phyloP scores from a whole-genome alignment of 139 green algal species.

The Monoraphidium neglectum region DNA sequence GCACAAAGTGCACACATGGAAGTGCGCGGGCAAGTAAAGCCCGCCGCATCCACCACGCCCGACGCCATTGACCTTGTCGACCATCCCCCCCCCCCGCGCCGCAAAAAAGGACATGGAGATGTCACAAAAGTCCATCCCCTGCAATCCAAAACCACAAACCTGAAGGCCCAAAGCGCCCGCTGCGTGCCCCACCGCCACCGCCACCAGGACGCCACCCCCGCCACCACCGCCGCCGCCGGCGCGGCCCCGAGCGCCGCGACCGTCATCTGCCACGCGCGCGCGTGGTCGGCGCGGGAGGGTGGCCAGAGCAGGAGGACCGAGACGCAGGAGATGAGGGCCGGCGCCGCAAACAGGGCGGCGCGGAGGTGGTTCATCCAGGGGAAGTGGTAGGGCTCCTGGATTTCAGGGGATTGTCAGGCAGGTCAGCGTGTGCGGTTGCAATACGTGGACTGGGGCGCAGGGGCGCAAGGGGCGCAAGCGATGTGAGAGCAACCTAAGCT shows the following conservation, averaged over 20 bases:
- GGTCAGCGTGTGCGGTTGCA: not conserved
- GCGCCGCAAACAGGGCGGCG: slow-evolving; percentile 33
- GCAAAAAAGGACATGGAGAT: too few species aligned
- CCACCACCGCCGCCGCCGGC: not conserved
- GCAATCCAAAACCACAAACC: slow-evolving; percentile 15
- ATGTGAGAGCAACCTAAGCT: not conserved
- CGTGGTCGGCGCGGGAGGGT: not conserved
- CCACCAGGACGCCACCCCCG: slow-evolving; percentile 17
- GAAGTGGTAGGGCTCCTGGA: slow-evolving; percentile 45
- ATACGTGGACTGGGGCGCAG: not conserved
- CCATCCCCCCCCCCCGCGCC: too few species aligned
- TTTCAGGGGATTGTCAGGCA: not conserved
- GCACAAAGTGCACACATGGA: too few species aligned
- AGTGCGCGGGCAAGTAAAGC: too few species aligned
- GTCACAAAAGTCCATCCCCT: not conserved
- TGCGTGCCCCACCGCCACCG: slow-evolving; percentile 12
- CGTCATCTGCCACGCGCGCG: not conserved
- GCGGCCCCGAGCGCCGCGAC: not conserved
- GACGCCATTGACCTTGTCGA: too few species aligned
- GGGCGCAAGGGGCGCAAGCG: not conserved
- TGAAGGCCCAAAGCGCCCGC: slow-evolving; percentile 25
- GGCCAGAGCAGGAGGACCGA: slow-evolving; percentile 21
- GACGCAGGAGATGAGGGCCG: slow-evolving; percentile 38
- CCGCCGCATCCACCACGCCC: too few species aligned
- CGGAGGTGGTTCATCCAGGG: slow-evolving; percentile 54